Conservation (phyloP, 2,329 filamentous ascomycete genomes). For the Epichloe sylvatica region DNA sequence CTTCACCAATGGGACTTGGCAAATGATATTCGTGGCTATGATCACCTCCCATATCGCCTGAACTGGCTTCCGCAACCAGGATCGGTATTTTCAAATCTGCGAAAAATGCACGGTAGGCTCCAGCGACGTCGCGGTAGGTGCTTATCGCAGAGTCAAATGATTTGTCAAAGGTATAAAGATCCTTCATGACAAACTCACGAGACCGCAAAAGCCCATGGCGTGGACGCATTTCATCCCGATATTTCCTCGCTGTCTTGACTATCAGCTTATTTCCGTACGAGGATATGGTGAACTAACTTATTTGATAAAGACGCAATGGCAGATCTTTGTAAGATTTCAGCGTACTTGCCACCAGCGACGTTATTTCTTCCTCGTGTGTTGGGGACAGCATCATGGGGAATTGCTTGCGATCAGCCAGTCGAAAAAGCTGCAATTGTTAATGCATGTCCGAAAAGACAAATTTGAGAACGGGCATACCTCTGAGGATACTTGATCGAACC, state of each 20-base stretch:
- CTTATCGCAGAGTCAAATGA: constrained; percentile 52
- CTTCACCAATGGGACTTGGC: constrained; percentile 65
- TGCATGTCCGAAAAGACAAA: neutral
- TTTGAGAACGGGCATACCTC: constrained; percentile 39
- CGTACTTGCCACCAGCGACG: constrained; percentile 56
- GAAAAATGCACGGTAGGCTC: constrained; percentile 65
- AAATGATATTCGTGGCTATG: constrained; percentile 94
- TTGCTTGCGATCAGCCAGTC: constrained; percentile 65
- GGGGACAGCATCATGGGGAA: constrained; percentile 66
- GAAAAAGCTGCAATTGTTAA: constrained; percentile 50
- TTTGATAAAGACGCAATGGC: constrained; percentile 80
- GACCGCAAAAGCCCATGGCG: constrained; percentile 77
- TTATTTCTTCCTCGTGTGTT: constrained; percentile 96
- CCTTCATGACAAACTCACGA: constrained; percentile 94
- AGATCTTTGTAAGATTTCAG: constrained; percentile 75
- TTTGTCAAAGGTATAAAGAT: constrained; percentile 87
- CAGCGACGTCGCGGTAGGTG: constrained; percentile 64
- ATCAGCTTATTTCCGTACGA: neutral
- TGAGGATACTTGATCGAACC: constrained; percentile 55
- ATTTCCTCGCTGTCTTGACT: constrained; percentile 57
- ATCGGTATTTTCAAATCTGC: constrained; percentile 72
- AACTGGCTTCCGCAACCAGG: constrained; percentile 75
- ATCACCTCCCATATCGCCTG: constrained; percentile 89
- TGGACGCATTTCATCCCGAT: constrained; percentile 81
- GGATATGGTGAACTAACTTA: constrained; percentile 40